Evolutionary conservation across 2,329 filamentous ascomycete genomes (phyloP).

Genomic region (Exophiala xenobiotica): DNA sequence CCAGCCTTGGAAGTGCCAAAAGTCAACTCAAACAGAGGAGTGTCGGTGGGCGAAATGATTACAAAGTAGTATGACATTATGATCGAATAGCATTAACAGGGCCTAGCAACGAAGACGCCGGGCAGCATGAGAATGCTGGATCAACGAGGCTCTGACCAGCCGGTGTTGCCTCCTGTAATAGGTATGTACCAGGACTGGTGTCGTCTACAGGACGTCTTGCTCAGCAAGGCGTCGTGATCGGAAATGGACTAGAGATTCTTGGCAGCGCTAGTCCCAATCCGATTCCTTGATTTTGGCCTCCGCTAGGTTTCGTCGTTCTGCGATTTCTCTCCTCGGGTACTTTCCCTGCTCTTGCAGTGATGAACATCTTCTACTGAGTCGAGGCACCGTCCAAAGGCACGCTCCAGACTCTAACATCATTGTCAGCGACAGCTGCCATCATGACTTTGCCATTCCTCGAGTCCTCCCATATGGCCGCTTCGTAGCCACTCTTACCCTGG

Average conservation of each 20-base stretch:
- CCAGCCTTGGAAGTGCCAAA: conserved; percentile 96
- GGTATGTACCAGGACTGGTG: not conserved
- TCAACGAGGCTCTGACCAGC: not conserved
- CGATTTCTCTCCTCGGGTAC: too few relatives aligned
- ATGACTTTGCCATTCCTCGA: conserved; percentile 1
- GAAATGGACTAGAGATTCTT: not conserved
- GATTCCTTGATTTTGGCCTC: too few relatives aligned
- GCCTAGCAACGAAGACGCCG: too few relatives aligned
- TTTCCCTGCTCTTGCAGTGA: too few relatives aligned
- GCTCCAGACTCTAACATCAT: conserved; percentile 2
- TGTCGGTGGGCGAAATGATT: conserved; percentile 92
- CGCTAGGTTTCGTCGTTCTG: too few relatives aligned
- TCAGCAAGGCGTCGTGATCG: not conserved
- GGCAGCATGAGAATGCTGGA: too few relatives aligned
- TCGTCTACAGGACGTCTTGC: not conserved
- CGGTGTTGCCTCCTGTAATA: not conserved
- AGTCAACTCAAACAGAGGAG: conserved; percentile 92
- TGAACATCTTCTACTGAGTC: too few relatives aligned
- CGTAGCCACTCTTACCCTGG: not conserved
- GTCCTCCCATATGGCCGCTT: conserved; percentile 3
- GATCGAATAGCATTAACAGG: not conserved
- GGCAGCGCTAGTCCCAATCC: not conserved
- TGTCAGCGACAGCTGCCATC: not conserved
- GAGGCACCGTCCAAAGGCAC: not conserved
- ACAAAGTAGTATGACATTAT: conserved; percentile 97